Evolutionary conservation across 2,329 filamentous ascomycete genomes (phyloP), one percentile per base, ranked within the genome.

Genomic region (Trichophyton verrucosum): DNA sequence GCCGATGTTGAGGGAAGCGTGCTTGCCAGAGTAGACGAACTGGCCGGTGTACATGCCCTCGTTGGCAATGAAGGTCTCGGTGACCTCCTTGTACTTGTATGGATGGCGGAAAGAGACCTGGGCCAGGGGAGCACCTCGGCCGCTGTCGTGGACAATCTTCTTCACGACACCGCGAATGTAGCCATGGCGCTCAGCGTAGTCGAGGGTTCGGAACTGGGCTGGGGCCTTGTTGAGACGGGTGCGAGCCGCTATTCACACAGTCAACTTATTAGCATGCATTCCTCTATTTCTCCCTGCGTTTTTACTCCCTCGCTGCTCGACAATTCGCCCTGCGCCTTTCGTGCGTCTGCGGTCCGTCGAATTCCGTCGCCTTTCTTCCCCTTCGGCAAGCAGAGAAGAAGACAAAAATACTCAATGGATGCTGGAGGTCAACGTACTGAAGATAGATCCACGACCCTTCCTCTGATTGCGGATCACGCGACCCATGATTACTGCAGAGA

Each of bases 1-100:
- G 80, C 94, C 94, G 79, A 99, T 87, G 75, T 89, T 97, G 75
- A 99, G 86, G 69, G 87, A 83, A 74, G 94, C 94, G 82, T 96
- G 94, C 90, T 99, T 99, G 78, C 94, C 94, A 77, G 92, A 94
- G 82, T 99, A 99, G 87, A 99, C 91, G 86, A 99, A 99, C 81
- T 99, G 94, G 78, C 94, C 94, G 70, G 94, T 96, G 89, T 97
- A 99, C 91, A 97, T 96, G 83, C 94, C 94, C 85, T 97, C 94
- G 82, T 97, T 99, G 81, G 94, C 94, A 77, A 99, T 99, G 87
- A 99, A 96, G 72, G 94, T 99, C 87, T 99, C 91, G 79, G 88
- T 92, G 78, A 91, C 82, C 77, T 91, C 87, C 87, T 95, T 96
- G 88, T 89, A 97, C 80, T 86, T 86, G 88, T 99, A 99, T 73